Base-by-base conservation (phyloP, 768 basidiomycete genomes). In the Phaffia tasmanica region DNA sequence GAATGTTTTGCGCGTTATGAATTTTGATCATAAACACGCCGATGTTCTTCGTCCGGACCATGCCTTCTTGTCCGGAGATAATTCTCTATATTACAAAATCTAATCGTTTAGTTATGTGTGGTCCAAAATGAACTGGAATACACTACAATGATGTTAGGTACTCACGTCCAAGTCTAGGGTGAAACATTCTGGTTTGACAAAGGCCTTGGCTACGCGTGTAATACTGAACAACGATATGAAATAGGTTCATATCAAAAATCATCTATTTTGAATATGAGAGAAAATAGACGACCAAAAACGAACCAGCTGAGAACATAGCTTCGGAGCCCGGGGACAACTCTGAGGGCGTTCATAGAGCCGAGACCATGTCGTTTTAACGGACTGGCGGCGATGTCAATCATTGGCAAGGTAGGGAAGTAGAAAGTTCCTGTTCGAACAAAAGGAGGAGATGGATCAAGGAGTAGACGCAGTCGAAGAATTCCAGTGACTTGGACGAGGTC, bases 321-420 rank as follows among this genome's bases (percentile, higher is more conserved):
- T 65, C 74, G 76, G 64, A 75, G 71, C 0, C 74, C 71, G 0
- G 77, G 77, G 15, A 77, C 55, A 11, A 42, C 35, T 46, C 72
- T 73, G 71, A 77, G 74, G 15, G 75, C 75, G 61, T 77, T 75
- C 62, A 76, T 74, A 18, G 68, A 65, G 4, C 70, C 69, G 30
- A 42, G 42, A 23, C 67, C 62, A 35, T 67, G 57, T 25, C 72
- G 69, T 35, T 71, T 73, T 19, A 77, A 71, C 1, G 77, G 77
- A 57, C 72, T 72, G 21, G 75, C 75, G 0, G 77, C 73, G 53
- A 77, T 73, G 50, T 77, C 74, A 50, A 76, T 74, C 29, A 73
- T 72, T 0, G 77, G 77, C 7, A 76, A 55, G 7, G 63, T 59
- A n/a, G 76, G 73, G 29, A 77, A 70, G 0, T 73, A 74, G 57